Percentiles rank a stretch among this genome's conserved stretches.
These are phyloP conservation scores for Neurospora sp. DNA, from an alignment of 495 filamentous ascomycete species.

Conservation along the genomic window DNA sequence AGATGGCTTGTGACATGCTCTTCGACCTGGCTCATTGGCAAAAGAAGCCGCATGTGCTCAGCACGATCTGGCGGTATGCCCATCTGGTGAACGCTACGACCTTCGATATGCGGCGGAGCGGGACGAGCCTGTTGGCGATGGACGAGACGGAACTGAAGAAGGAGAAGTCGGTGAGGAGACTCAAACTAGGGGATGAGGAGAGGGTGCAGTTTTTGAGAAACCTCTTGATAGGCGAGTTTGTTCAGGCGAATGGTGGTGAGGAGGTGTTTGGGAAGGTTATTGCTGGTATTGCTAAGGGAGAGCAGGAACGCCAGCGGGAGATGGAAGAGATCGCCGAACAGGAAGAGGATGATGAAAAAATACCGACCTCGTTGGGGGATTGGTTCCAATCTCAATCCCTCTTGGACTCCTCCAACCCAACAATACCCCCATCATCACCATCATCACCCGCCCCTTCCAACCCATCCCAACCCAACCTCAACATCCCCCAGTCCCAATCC, in stretches of 20 bases:
- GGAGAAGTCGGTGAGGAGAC: neutral
- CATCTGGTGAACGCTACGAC: conserved; percentile 7
- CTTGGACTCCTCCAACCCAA: neutral
- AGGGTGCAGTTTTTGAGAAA: neutral
- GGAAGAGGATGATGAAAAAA: neutral
- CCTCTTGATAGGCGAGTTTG: conserved; percentile 2
- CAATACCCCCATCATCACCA: neutral
- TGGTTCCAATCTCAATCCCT: neutral
- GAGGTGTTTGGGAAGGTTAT: neutral
- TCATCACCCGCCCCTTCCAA: neutral
- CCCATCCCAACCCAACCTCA: neutral
- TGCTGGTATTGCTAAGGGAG: neutral
- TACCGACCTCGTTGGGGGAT: neutral
- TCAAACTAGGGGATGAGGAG: neutral
- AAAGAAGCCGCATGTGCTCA: conserved; percentile 24
- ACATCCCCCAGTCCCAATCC: neutral
- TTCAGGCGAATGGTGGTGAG: neutral
- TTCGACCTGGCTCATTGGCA: conserved; percentile 20
- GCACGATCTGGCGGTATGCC: conserved; percentile 31
- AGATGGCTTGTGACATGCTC: conserved; percentile 18
- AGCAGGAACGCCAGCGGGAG: neutral
- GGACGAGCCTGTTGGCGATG: neutral
- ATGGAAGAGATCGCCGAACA: neutral
- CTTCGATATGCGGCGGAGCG: conserved; percentile 12
- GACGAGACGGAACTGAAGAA: neutral